Evolutionary conservation across 23 red algal genomes (phyloP).

Genomic region (Gracilaria caudata): DNA sequence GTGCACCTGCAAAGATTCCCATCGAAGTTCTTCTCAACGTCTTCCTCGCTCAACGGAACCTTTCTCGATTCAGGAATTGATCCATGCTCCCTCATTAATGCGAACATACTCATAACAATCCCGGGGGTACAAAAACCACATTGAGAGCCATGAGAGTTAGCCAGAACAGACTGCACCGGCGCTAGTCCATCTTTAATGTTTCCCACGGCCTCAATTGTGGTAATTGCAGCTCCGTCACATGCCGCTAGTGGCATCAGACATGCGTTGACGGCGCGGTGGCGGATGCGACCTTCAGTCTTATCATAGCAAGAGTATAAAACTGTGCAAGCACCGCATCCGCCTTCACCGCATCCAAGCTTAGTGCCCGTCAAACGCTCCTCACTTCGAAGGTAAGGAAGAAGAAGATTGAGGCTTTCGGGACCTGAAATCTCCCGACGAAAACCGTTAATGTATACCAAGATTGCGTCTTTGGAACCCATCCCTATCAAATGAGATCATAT

Average conservation of each 20-base stretch:
- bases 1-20: conserved; percentile 93
- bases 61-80: conserved; percentile 14
- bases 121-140: conserved; percentile 95
- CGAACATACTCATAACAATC: conserved; percentile 80
- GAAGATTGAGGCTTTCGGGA: conserved; percentile 8
- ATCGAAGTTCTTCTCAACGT: conserved; percentile 81
- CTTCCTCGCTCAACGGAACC: conserved; percentile 15
- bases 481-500: not conserved
- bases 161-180: conserved; percentile 67
- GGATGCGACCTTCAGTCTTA: not conserved
- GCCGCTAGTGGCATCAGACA: conserved; percentile 74
- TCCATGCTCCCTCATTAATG: conserved; percentile 48
- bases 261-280: conserved; percentile 67
- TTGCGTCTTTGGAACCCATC: not conserved
- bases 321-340: conserved; percentile 92
- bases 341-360: conserved; percentile 94
- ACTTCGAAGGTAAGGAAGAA: conserved; percentile 61
- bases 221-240: conserved; percentile 73
- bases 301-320: conserved; percentile 50
- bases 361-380: conserved; percentile 71
- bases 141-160: conserved; percentile 61
- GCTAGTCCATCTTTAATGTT: conserved; percentile 53
- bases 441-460: conserved; percentile 72
- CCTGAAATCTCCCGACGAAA: conserved; percentile 28
- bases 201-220: conserved; percentile 84